Conservation (phyloP, 345 rosid species). For the Trapa incisa region DNA sequence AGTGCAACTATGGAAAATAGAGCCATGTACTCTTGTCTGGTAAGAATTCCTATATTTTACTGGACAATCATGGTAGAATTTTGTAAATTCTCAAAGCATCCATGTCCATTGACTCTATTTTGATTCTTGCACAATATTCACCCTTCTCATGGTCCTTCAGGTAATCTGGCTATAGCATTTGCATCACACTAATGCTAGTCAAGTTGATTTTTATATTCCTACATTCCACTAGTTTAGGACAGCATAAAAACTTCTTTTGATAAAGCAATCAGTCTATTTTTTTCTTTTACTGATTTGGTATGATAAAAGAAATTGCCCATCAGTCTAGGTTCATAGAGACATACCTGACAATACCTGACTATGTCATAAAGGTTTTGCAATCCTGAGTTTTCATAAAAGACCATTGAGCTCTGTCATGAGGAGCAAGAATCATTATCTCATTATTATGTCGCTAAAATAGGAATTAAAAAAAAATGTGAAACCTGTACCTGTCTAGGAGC, state of each 20-base stretch:
- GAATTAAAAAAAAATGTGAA: constrained; percentile 1
- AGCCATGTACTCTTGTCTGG: neutral
- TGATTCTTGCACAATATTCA: neutral
- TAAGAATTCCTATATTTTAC: neutral
- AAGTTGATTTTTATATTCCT: neutral
- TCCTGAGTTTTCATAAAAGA: constrained; percentile 89
- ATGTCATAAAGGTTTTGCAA: constrained; percentile 86
- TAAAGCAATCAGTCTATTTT: neutral
- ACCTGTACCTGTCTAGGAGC: constrained; percentile 76
- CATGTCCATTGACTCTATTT: neutral
- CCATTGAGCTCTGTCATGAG: constrained; percentile 81
- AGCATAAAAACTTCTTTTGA: neutral
- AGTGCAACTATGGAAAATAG: neutral
- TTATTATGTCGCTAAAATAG: neutral
- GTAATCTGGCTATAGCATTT: too few relatives aligned
- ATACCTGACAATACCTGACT: constrained; percentile 88
- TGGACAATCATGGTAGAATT: neutral
- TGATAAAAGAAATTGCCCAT: neutral
- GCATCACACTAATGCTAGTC: too few relatives aligned
- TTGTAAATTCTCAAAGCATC: neutral
- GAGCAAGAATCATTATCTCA: constrained; percentile 7
- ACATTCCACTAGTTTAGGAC: neutral
- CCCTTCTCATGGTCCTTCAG: neutral
- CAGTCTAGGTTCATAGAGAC: neutral
- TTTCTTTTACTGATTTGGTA: neutral